Evolutionary conservation across 345 rosid species (phyloP).

Genomic region (Garcia nutans): DNA sequence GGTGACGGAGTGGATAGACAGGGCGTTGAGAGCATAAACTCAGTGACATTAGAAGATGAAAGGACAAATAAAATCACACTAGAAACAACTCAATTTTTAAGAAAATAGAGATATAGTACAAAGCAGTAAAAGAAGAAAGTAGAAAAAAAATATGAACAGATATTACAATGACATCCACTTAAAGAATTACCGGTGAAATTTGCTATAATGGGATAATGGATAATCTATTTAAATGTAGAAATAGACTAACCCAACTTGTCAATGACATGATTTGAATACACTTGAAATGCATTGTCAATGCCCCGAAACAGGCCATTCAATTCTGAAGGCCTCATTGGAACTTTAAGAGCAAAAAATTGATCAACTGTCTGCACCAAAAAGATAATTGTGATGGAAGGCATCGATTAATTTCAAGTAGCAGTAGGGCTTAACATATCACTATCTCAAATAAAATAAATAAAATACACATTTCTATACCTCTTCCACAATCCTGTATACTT

Average conservation of each 20-base stretch:
- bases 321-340: conserved; percentile 86
- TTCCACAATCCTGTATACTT: conserved; percentile 94
- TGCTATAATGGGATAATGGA: conserved; percentile 3
- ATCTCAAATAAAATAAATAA: neutral
- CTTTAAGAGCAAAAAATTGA: conserved; percentile 81
- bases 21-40: too few species aligned
- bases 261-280: conserved; percentile 69
- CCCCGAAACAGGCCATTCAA: conserved; percentile 76
- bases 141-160: too few species aligned
- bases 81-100: too few species aligned
- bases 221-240: conserved; percentile 14
- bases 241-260: conserved; percentile 74
- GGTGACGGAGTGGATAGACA: neutral
- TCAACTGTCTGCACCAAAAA: conserved; percentile 82
- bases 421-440: neutral
- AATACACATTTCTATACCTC: conserved; percentile 52
- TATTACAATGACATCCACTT: too few species aligned
- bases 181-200: too few species aligned
- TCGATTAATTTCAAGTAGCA: neutral
- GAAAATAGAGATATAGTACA: too few species aligned
- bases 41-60: too few species aligned
- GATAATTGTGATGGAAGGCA: neutral
- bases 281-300: conserved; percentile 91
- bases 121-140: too few species aligned
- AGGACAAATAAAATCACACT: too few species aligned